Evolutionary conservation across 345 rosid genomes (phyloP).

Genomic region (Reutealis trisperma): DNA sequence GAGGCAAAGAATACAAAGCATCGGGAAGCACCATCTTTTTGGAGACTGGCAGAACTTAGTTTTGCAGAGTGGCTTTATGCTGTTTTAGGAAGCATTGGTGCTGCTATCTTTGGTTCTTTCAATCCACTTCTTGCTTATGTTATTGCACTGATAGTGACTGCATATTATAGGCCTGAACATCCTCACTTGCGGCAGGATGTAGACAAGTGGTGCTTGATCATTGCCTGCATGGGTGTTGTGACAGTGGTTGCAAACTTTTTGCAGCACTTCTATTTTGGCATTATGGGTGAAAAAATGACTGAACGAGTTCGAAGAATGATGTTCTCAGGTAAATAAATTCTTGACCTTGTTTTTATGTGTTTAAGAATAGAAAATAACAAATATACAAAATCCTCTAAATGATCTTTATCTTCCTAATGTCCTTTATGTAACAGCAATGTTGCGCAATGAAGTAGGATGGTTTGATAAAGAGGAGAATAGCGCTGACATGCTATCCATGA

Average conservation of each 20-base stretch:
- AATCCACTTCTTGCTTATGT: constrained; percentile 98
- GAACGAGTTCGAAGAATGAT: constrained; percentile 97
- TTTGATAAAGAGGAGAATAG: constrained; percentile 97
- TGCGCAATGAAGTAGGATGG: constrained; percentile 99
- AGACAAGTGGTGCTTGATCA: constrained; percentile 95
- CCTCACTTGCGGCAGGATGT: constrained; percentile 69
- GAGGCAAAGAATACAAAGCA: constrained; percentile 52
- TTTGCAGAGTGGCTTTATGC: constrained; percentile 98
- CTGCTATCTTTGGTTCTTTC: constrained; percentile 96
- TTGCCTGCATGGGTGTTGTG: constrained; percentile 97
- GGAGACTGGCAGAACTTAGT: constrained; percentile 94
- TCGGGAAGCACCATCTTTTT: constrained; percentile 73
- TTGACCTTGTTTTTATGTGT: constrained; percentile 11
- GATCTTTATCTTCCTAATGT: constrained; percentile 21
- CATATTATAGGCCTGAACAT: constrained; percentile 54
- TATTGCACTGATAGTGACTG: constrained; percentile 78
- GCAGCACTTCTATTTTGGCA: constrained; percentile 99
- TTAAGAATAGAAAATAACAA: background rate
- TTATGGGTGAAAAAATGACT: constrained; percentile 99
- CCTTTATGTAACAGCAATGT: constrained; percentile 74
- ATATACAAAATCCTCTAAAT: constrained; percentile 13
- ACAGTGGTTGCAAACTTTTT: constrained; percentile 95
- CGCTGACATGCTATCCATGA: constrained; percentile 97
- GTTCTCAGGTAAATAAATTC: constrained; percentile 78
- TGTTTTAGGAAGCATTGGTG: constrained; percentile 96